Evolutionary conservation across 1,139 yeast species (phyloP), one percentile per base, ranked within the genome.

Genomic region (Wickerhamiella infanticola): DNA sequence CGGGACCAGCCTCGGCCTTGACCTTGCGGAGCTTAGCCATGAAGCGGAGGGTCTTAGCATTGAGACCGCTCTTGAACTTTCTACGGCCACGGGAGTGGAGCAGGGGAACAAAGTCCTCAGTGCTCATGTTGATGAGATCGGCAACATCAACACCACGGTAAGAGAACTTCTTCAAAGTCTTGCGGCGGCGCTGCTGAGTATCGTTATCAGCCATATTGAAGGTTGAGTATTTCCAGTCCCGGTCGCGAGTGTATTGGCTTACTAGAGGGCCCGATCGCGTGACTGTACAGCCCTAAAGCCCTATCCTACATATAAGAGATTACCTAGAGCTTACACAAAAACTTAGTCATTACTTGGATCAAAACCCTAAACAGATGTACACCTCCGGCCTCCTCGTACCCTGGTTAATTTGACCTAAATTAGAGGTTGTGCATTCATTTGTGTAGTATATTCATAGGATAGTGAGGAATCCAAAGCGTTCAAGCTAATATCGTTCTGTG

Each of bases 71-170:
- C 71, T 88, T 81, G 75, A 88, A 84, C 83, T 95, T 86, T 83
- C 98, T 84, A 81, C 97, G 88, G 68, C 90, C 95, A 79, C 98
- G 85, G 66, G 98, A 94, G 68, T 84, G 85, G 68, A 95, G 86
- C 68, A 90, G 77, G 73, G 86, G 81, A 73, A 93, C 81, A 75
- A 93, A 88, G 68, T 90, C 97, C 75, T 88, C 96, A 63, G 88
- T 83, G 72, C 88, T 78, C 79, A 90, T 75, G 72, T 82, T 93
- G 69, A 88, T 78, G 69, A 93, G 80, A 68, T 90, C 86, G 68
- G 81, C 81, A 68, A 93, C 84, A 72, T 88, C 96, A 68, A 90
- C 95, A 72, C 98, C 98, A 74, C 93, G 88, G 95, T 77, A 90
- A 65, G 95, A 79, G 83, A 88, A 88, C 77, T 94, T 77, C 80